These are phyloP conservation scores for Fomitopsis palustris DNA, from an alignment of 1,284 basidiomycete genomes.

Conservation along the genomic window DNA sequence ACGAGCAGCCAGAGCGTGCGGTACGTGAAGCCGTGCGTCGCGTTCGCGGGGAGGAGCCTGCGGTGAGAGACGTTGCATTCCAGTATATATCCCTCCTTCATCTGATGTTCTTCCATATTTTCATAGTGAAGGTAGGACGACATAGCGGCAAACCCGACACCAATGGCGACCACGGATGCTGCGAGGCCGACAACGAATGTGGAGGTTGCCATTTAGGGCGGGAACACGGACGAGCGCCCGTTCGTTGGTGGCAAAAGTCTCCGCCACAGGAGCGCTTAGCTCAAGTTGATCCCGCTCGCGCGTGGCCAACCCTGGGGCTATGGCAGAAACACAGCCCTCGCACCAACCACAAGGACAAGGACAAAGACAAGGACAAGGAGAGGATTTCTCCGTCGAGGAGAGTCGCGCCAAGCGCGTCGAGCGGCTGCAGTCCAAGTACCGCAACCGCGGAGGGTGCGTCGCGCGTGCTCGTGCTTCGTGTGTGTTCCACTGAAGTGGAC, in stretches of 20 bases:
- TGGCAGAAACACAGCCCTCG: no score
- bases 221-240: not conserved
- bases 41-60: slow-evolving; percentile 48
- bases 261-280: not conserved
- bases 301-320: no score
- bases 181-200: not conserved
- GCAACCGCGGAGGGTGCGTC: slow-evolving; percentile 61
- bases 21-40: slow-evolving; percentile 61
- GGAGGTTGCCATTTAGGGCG: not conserved
- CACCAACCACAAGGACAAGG: not conserved
- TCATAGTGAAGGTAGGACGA: not conserved
- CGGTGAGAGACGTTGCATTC: slow-evolving; percentile 54
- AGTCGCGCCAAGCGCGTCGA: slow-evolving; percentile 52
- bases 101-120: no score
- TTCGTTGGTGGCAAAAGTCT: no score
- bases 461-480: not conserved
- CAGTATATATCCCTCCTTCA: slow-evolving; percentile 39
- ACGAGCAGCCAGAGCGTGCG: slow-evolving; percentile 60
- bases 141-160: not conserved
- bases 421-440: slow-evolving; percentile 55
- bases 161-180: not conserved
- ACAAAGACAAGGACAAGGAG: not conserved
- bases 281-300: not conserved
- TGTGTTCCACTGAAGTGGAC: not conserved
- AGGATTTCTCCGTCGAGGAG: slow-evolving; percentile 39